Percentiles rank a stretch among this genome's conserved stretches.
phyloP scores from a whole-genome alignment of 2,329 filamentous ascomycete genomes.

The Phymatotrichopsis omnivora region DNA sequence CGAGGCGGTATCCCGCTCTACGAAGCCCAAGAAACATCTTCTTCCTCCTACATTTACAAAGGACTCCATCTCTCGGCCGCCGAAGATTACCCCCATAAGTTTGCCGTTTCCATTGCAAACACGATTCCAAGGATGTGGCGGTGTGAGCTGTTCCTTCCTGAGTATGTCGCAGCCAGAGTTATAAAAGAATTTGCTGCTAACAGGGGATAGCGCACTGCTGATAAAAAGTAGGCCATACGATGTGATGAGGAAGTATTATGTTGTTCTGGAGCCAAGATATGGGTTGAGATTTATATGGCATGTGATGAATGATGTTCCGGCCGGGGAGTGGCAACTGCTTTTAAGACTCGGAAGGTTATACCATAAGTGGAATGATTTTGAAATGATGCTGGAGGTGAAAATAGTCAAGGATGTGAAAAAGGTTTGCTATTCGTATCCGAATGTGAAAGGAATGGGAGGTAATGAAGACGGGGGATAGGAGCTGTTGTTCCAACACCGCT shows the following conservation, averaged over 20 bases:
- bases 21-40: too few relatives aligned
- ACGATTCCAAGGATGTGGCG: not conserved
- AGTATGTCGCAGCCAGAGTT: not conserved
- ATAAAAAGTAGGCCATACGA: not conserved
- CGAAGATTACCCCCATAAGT: not conserved
- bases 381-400: slow-evolving; percentile 2
- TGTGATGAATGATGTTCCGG: slow-evolving; percentile 1
- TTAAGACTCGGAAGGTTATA: not conserved
- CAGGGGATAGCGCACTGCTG: not conserved
- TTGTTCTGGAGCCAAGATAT: slow-evolving; percentile 2
- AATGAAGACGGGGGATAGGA: not conserved
- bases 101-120: not conserved
- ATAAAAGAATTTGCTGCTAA: not conserved
- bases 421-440: not conserved
- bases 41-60: too few relatives aligned
- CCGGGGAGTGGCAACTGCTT: not conserved
- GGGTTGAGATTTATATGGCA: not conserved
- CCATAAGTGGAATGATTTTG: slow-evolving; percentile 3
- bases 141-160: not conserved
- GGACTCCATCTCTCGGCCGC: not conserved
- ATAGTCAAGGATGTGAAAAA: not conserved
- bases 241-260: not conserved
- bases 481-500: slow-evolving; percentile 1
- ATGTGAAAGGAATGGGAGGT: not conserved
- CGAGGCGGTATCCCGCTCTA: too few relatives aligned